Conservation (phyloP, 208 protist species). For the Crithidia bombi region DNA sequence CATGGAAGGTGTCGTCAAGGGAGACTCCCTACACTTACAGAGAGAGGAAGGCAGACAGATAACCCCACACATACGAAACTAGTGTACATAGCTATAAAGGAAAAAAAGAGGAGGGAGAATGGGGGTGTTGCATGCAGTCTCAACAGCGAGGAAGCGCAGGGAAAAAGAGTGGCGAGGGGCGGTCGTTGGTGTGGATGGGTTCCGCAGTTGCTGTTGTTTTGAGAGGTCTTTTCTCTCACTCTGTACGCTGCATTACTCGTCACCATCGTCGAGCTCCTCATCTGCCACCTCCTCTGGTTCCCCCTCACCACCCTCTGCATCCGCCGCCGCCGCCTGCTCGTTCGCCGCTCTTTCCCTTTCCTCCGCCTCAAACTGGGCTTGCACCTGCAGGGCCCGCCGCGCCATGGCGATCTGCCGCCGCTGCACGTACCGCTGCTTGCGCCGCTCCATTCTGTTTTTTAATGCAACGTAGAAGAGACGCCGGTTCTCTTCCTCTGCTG, state of each 20-base stretch:
- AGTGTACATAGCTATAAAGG: too few relatives aligned
- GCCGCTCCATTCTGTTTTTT: constrained; percentile 45
- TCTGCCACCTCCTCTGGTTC: background rate
- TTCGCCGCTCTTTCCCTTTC: constrained; percentile 27
- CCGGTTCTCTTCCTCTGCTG: constrained; percentile 1
- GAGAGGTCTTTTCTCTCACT: too few relatives aligned
- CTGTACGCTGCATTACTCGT: background rate
- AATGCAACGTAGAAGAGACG: constrained; percentile 29
- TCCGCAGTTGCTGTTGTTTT: too few relatives aligned
- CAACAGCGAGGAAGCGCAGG: too few relatives aligned
- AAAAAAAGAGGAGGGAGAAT: too few relatives aligned
- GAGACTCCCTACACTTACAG: too few relatives aligned
- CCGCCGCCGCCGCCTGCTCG: constrained; percentile 5
- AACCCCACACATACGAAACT: too few relatives aligned
- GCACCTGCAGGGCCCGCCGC: constrained; percentile 38
- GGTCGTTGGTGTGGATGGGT: too few relatives aligned
- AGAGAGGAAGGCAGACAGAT: too few relatives aligned
- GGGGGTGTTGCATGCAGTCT: too few relatives aligned
- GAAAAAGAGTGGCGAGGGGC: too few relatives aligned
- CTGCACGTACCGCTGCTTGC: constrained; percentile 50
- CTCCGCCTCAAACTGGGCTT: constrained; percentile 29
- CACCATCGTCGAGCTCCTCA: background rate
- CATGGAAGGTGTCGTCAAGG: too few relatives aligned
- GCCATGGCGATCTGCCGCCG: constrained; percentile 40
- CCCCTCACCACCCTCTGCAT: background rate